Evolutionary conservation across 1,284 basidiomycete species (phyloP), one percentile per base, ranked within the genome.

Genomic region (Trichosporon coremiiforme): DNA sequence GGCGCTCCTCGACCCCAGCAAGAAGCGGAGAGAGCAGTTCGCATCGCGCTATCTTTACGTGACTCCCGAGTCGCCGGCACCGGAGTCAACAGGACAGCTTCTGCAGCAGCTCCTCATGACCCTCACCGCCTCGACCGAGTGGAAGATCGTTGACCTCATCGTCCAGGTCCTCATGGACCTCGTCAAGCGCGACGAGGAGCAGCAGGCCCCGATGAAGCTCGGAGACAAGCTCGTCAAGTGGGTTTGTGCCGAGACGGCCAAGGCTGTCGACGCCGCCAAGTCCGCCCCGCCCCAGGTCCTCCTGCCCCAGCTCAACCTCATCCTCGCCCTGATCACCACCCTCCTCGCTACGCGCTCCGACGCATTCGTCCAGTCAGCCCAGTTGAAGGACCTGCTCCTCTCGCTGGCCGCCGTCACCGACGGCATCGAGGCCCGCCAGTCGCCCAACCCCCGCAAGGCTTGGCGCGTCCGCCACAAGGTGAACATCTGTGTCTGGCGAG

Each of bases 151-250:
- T 2, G 79, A 81, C 25, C 70, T 75, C 20, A 71, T 77, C 17
- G 76, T 79, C 15, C 47, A 57, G 3, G 74, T 81, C 9, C 71
- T 83, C 4, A 72, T 71, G 64, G 73, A 75, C 15, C 71, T 82
- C 9, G 75, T 80, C 0, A 65, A 64, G 47, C 73, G 82, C 25
- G 81, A 83, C 69, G 80, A 83, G 68, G 63, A 66, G 66, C 68
- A 69, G 63, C 68, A 70, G 15, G 66, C 68, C 15, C 64, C 70
- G 29, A 64, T 75, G n/a, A 79, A 80, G 71, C 75, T 82, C 4
- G 80, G 77, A 12, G 80, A 82, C 71, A 80, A 81, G 76, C 74
- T 82, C 10, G 79, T 78, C 68, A 82, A 81, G 74, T 82, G 80
- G 80, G 71, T 73, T 0, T 67, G 68, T 12, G 66, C 72, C 10